These are phyloP conservation scores for Daedaleopsis nitida DNA, from an alignment of 768 basidiomycete species.

Conservation along the genomic window DNA sequence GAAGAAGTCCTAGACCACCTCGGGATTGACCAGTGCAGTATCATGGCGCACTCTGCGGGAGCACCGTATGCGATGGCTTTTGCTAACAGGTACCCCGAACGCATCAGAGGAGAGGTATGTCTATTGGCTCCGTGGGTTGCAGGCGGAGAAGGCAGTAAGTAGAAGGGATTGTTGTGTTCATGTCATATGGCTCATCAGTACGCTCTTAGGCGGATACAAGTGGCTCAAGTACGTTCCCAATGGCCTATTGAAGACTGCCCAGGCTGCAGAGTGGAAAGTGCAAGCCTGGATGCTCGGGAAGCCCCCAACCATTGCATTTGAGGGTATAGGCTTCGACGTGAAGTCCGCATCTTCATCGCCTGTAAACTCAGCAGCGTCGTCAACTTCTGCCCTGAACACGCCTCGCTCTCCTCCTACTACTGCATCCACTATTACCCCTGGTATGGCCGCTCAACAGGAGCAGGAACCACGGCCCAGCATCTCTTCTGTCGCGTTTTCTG, in stretches of 20 bases:
- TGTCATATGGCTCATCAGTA: background rate
- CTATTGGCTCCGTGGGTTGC: conserved; percentile 96
- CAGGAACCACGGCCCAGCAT: conserved; percentile 63
- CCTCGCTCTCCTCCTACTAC: conserved; percentile 16
- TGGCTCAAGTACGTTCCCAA: conserved; percentile 98
- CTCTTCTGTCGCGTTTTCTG: conserved; percentile 75
- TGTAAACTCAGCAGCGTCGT: conserved; percentile 9
- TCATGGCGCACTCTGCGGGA: conserved; percentile 96
- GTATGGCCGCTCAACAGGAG: conserved; percentile 36
- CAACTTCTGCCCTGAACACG: conserved; percentile 6
- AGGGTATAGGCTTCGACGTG: conserved; percentile 83
- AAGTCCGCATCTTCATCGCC: conserved; percentile 17
- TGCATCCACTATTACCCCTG: conserved; percentile 13
- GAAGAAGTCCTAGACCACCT: conserved; percentile 87
- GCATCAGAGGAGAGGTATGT: conserved; percentile 83
- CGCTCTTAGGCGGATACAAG: conserved; percentile 72
- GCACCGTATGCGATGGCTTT: conserved; percentile 93
- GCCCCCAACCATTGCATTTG: conserved; percentile 80
- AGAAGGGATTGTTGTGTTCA: background rate
- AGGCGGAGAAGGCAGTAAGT: conserved; percentile 84
- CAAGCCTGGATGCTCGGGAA: conserved; percentile 98
- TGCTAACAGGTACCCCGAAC: conserved; percentile 70
- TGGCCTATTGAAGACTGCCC: conserved; percentile 89
- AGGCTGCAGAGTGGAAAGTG: conserved; percentile 96
- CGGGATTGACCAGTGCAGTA: conserved; percentile 74